Conservation (phyloP, 345 rosid species). For the Syzygium aromaticum region DNA sequence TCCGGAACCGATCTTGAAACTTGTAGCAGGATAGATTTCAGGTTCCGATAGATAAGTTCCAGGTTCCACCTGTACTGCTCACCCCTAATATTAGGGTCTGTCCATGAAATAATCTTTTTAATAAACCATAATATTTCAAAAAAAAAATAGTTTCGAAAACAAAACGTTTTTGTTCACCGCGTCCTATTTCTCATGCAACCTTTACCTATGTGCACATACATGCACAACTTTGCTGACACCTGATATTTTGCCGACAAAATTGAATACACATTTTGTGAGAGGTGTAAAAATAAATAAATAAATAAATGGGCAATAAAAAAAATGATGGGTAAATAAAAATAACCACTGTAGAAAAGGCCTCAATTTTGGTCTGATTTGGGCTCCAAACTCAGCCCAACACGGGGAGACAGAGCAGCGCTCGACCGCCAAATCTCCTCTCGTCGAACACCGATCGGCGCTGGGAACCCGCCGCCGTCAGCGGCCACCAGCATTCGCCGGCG, state of each 20-base stretch:
- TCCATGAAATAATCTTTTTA: no score
- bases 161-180: not conserved
- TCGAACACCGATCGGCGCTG: not conserved
- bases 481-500: not conserved
- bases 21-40: no score
- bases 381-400: not conserved
- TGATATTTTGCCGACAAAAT: not conserved
- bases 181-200: not conserved
- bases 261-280: not conserved
- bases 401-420: no score
- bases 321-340: not conserved
- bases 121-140: not conserved
- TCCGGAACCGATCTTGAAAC: no score
- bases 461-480: not conserved
- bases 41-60: no score
- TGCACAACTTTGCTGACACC: not conserved
- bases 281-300: not conserved
- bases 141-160: no score
- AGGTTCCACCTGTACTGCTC: no score
- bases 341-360: not conserved
- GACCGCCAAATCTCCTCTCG: no score
- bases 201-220: not conserved
- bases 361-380: not conserved
- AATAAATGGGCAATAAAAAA: not conserved
- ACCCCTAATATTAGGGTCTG: not conserved